Percentiles rank a stretch among this genome's conserved stretches.
Evolutionary conservation across 2,329 filamentous ascomycete species (phyloP).

Genomic region (Ceratocystis albifundus): DNA sequence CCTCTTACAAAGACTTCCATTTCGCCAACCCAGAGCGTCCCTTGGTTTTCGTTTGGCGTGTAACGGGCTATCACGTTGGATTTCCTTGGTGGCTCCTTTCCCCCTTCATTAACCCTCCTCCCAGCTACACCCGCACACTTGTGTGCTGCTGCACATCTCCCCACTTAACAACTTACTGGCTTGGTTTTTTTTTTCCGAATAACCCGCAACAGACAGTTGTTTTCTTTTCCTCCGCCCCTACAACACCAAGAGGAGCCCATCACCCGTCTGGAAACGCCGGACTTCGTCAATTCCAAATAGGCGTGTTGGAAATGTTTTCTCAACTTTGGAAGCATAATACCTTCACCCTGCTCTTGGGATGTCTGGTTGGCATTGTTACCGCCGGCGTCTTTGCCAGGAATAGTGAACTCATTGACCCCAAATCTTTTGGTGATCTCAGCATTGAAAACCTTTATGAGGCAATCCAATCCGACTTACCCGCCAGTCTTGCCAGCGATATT

Average conservation of each 20-base stretch:
- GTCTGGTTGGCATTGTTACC: constrained; percentile 77
- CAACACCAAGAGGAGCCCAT: background rate
- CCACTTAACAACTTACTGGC: background rate
- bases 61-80: background rate
- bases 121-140: background rate
- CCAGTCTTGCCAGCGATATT: constrained; percentile 74
- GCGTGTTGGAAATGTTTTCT: background rate
- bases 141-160: background rate
- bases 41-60: background rate
- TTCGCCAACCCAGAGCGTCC: background rate
- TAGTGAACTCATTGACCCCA: constrained; percentile 79
- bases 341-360: constrained; percentile 77
- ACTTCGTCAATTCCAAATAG: background rate
- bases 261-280: background rate
- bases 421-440: constrained; percentile 58
- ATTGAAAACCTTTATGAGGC: constrained; percentile 80
- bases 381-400: constrained; percentile 82
- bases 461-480: constrained; percentile 59
- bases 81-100: background rate
- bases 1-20: background rate
- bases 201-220: background rate
- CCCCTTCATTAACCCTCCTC: background rate
- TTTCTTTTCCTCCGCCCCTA: background rate
- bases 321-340: constrained; percentile 47
- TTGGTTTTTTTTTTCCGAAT: background rate